Evolutionary conservation across 2,329 filamentous ascomycete genomes (phyloP).

Genomic region (Ilyonectria mors-panacis): DNA sequence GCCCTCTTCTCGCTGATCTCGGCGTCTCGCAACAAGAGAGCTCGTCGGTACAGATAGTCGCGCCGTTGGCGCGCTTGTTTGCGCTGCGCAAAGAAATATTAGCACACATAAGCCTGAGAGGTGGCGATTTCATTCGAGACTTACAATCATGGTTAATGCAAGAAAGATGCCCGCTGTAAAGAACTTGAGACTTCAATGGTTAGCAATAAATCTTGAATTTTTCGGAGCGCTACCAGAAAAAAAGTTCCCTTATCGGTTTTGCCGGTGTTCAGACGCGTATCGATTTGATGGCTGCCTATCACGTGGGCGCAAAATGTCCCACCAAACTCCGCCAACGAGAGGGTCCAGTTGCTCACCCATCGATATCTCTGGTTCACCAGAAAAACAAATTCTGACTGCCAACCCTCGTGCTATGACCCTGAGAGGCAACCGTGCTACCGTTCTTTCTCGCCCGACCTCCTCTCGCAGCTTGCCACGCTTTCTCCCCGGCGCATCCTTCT

Average conservation of each 20-base stretch:
- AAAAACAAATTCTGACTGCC: conserved; percentile 44
- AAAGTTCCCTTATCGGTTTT: conserved; percentile 52
- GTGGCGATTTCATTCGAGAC: conserved; percentile 18
- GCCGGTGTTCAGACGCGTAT: conserved; percentile 42
- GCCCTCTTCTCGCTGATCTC: conserved; percentile 94
- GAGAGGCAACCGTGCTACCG: conserved; percentile 22
- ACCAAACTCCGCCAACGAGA: conserved; percentile 52
- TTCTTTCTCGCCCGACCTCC: conserved; percentile 14
- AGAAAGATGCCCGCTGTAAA: conserved; percentile 15
- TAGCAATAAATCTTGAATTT: conserved; percentile 15
- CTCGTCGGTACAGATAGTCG: conserved; percentile 86
- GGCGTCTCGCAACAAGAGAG: conserved; percentile 88
- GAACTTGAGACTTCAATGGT: not conserved
- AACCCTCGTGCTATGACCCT: conserved; percentile 30
- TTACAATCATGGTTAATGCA: conserved; percentile 52
- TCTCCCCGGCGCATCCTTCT: conserved; percentile 43
- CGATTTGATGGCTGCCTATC: conserved; percentile 54
- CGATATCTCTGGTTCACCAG: conserved; percentile 47
- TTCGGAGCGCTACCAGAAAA: conserved; percentile 32
- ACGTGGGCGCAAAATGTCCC: conserved; percentile 60
- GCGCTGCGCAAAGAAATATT: conserved; percentile 48
- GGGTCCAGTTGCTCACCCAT: conserved; percentile 44
- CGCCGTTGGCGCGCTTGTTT: conserved; percentile 60
- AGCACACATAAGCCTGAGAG: conserved; percentile 31
- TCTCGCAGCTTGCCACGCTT: conserved; percentile 34